Percentiles rank a stretch among this genome's conserved stretches.
Evolutionary conservation across 345 rosid species (phyloP).

Genomic region (Citrus trifoliata): DNA sequence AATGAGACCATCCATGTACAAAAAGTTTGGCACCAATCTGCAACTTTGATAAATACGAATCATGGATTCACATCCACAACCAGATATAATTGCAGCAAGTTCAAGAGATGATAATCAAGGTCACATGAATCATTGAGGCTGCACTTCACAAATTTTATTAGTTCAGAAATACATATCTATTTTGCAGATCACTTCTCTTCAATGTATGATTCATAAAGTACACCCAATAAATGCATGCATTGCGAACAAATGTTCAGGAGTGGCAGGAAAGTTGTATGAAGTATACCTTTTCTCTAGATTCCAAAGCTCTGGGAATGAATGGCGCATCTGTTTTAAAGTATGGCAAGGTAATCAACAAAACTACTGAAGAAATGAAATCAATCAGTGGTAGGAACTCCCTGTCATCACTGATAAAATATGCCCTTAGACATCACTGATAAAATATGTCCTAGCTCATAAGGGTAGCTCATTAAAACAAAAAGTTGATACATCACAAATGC

Average conservation of each 20-base stretch:
- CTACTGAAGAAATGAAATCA: slow-evolving; percentile 7
- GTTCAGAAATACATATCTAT: neutral
- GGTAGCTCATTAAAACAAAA: neutral
- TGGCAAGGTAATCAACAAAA: slow-evolving; percentile 10
- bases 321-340: slow-evolving; percentile 58
- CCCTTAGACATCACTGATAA: neutral
- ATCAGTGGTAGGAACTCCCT: slow-evolving; percentile 3
- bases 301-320: slow-evolving; percentile 92
- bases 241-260: slow-evolving; percentile 4
- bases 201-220: neutral
- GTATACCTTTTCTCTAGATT: slow-evolving; percentile 74
- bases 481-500: neutral
- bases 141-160: neutral
- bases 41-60: neutral
- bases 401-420: neutral
- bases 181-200: neutral
- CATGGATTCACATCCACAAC: neutral
- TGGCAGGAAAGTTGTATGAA: slow-evolving; percentile 9
- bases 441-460: neutral
- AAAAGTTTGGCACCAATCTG: neutral
- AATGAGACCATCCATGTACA: neutral
- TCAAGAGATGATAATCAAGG: neutral
- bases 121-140: neutral
- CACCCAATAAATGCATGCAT: slow-evolving; percentile 2
- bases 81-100: neutral